Percentiles rank a stretch among this genome's conserved stretches.
These are phyloP conservation scores for Rhizopus sp. DNA, from an alignment of 371 early-diverging fungal species.

Conservation along the genomic window DNA sequence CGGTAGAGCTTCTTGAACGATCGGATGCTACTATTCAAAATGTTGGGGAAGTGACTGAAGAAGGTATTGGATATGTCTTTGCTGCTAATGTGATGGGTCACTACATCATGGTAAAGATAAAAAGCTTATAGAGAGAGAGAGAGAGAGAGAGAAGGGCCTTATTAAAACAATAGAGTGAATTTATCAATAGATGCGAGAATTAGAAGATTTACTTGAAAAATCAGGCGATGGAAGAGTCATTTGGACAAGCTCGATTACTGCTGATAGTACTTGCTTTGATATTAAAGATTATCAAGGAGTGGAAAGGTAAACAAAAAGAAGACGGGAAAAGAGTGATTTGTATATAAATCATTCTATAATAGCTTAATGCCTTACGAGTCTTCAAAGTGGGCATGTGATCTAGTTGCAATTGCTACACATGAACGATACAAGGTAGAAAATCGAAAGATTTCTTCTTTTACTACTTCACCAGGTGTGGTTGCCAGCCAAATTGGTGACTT, in stretches of 20 bases:
- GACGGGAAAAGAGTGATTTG: background rate
- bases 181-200: slow-evolving; percentile 53
- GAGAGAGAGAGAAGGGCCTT: too few species aligned
- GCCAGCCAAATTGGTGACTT: slow-evolving; percentile 64
- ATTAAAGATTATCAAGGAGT: slow-evolving; percentile 76
- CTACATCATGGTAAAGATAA: slow-evolving; percentile 67
- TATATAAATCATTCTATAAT: background rate
- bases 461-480: slow-evolving; percentile 77
- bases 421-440: slow-evolving; percentile 38
- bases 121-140: background rate
- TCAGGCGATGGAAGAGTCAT: slow-evolving; percentile 70
- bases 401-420: slow-evolving; percentile 58
- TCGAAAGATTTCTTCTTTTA: slow-evolving; percentile 42
- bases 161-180: background rate
- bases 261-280: slow-evolving; percentile 50
- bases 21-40: slow-evolving; percentile 73
- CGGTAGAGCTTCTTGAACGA: slow-evolving; percentile 62
- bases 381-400: slow-evolving; percentile 76
- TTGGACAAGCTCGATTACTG: slow-evolving; percentile 81
- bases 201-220: slow-evolving; percentile 49
- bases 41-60: slow-evolving; percentile 52
- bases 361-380: slow-evolving; percentile 74
- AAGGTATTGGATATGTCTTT: slow-evolving; percentile 78
- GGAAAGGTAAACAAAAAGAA: slow-evolving; percentile 33
- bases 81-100: slow-evolving; percentile 90